Conservation (phyloP, 2,329 filamentous ascomycete species). For the Trichophyton benhamiae region DNA sequence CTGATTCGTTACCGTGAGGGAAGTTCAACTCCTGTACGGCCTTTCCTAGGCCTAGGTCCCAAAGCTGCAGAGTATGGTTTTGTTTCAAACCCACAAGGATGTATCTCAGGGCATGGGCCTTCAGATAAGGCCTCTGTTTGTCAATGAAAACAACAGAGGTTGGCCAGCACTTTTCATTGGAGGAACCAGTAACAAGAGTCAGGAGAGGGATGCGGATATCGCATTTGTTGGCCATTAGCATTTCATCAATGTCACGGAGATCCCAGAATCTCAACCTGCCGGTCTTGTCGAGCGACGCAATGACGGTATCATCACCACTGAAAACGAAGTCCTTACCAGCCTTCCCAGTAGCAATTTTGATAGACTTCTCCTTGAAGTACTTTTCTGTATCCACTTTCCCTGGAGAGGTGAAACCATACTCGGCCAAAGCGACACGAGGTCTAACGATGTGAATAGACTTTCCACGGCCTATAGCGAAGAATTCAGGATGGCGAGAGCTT, state of each 20-base stretch:
- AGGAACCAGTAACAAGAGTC: constrained; percentile 73
- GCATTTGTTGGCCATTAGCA: constrained; percentile 37
- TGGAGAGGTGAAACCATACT: constrained; percentile 39
- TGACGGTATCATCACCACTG: constrained; percentile 87
- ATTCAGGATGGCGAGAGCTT: constrained; percentile 78
- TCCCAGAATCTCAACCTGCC: constrained; percentile 98
- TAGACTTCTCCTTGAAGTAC: constrained; percentile 70
- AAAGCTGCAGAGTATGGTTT: constrained; percentile 95
- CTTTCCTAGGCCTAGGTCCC: constrained; percentile 91
- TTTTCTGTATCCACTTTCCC: constrained; percentile 68
- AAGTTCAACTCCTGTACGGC: constrained; percentile 95
- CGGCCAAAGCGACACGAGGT: constrained; percentile 43
- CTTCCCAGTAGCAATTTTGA: constrained; percentile 95
- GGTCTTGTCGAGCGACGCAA: constrained; percentile 93
- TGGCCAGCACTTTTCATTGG: constrained; percentile 89
- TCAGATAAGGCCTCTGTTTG: constrained; percentile 86
- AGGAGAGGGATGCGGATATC: constrained; percentile 79
- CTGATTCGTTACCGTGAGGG: constrained; percentile 88
- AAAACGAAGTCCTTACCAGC: constrained; percentile 97
- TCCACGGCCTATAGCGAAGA: constrained; percentile 88
- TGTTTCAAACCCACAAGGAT: constrained; percentile 98
- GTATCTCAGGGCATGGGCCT: constrained; percentile 80
- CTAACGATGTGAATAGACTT: constrained; percentile 88
- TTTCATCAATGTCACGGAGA: constrained; percentile 60
- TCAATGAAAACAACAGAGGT: constrained; percentile 93